Conservation (phyloP, 176 grass and related monocot species). For the Triticum urartu region DNA sequence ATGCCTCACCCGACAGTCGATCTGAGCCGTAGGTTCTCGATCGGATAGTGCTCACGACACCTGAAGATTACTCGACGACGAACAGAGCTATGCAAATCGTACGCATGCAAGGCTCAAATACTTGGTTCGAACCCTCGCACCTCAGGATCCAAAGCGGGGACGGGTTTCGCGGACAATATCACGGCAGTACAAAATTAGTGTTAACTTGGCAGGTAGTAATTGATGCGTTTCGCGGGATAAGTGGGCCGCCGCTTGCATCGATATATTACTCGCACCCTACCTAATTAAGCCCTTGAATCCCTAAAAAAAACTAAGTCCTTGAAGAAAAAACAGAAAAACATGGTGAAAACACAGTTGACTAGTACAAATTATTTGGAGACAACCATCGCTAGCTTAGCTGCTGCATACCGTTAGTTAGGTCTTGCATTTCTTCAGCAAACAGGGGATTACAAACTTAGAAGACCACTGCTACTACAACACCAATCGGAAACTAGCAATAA, state of each 20-base stretch:
- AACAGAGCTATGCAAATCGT: not conserved
- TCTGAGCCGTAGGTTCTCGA: not conserved
- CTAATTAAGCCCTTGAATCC: no score
- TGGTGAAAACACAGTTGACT: not conserved
- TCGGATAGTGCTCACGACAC: not conserved
- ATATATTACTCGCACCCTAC: no score
- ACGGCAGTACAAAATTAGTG: no score
- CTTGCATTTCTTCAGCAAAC: slow-evolving; percentile 38
- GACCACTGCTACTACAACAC: slow-evolving; percentile 3
- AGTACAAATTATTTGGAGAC: not conserved
- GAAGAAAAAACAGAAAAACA: not conserved
- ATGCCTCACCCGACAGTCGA: not conserved
- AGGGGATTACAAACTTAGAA: slow-evolving; percentile 1
- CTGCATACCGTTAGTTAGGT: not conserved
- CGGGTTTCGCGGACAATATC: no score
- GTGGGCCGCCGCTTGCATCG: no score
- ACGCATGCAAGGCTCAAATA: no score
- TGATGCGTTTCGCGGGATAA: no score
- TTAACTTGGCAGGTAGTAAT: no score
- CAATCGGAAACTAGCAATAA: not conserved
- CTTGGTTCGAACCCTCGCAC: not conserved
- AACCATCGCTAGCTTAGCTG: not conserved
- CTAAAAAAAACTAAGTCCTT: no score
- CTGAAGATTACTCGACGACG: not conserved
- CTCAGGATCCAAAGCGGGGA: not conserved